Evolutionary conservation across 1,284 basidiomycete species (phyloP), one percentile per base, ranked within the genome.

Genomic region (Leccinum huronense): DNA sequence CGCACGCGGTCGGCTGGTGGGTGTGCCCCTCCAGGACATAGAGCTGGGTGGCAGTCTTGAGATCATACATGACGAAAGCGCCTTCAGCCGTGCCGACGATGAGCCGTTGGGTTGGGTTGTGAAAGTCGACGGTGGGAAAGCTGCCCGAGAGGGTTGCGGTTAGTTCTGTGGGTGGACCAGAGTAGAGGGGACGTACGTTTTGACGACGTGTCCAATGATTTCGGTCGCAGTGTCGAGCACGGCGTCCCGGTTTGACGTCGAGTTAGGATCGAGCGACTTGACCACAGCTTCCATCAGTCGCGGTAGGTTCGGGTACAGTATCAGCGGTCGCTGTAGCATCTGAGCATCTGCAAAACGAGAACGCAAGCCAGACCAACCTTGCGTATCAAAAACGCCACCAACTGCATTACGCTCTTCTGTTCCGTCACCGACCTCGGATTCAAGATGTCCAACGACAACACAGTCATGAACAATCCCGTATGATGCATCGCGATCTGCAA

Each of bases 71-170:
- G 69, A 98, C 88, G 57, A 95, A 88, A 0, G 93, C 91, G 0
- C 95, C 95, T 77, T 99, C 97, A 67, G 87, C 88, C 0, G 97
- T 98, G 0, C 97, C 97, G 0, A 98, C 95, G 0, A 92, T 94
- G 1, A 99, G 85, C 8, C 93, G 87, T 74, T 99, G 97, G 1
- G 87, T 89, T 2, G 82, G 79, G 75, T 88, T 87, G 73, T 97
- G 92, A 74, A 99, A 98, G 75, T 94, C 94, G 13, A 98, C 88
- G 0, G 89, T 91, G 0, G 95, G 95, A 75, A 95, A 99, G 1
- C 95, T 95, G 70, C 62, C 23, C 19, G 56, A 13, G 13, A 16
- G 40, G 40, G 16, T 42, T 16, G 40, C 40, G 6, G 4, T 67
- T 6, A 30, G 30, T 42, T n/a, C 2, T 48, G 23, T 13, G 23